A percentile compares a stretch with the other conserved stretches of the same genome.
These are phyloP conservation scores for Carnegiea gigantea DNA, from an alignment of 179 eudicot species.

Conservation along the genomic window DNA sequence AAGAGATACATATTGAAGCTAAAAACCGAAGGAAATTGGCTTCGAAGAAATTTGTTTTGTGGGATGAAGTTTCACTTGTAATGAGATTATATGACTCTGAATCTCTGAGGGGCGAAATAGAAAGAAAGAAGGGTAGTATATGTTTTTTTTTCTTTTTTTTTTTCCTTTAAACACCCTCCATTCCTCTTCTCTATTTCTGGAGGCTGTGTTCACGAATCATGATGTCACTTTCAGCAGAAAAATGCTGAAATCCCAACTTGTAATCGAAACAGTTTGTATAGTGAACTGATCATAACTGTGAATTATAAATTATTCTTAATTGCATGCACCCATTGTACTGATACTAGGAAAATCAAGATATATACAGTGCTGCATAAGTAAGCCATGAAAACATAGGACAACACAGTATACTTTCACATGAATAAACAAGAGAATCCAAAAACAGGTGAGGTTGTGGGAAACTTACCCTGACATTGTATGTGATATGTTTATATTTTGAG, in stretches of 20 bases:
- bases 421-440: no score
- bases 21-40: not conserved
- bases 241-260: conserved; percentile 9
- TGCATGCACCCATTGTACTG: no score
- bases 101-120: conserved; percentile 5
- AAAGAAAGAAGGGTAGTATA: not conserved
- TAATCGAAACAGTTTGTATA: no score
- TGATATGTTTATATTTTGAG: no score
- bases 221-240: not conserved
- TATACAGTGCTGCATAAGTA: no score
- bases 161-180: not conserved
- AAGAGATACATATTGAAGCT: no score
- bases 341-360: no score
- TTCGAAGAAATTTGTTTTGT: not conserved
- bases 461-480: no score
- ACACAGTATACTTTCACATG: no score
- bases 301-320: not conserved
- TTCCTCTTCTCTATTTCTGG: not conserved
- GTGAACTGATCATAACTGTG: conserved; percentile 4
- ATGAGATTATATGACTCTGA: not conserved
- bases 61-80: conserved; percentile 3
- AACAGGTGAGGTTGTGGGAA: no score
- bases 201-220: not conserved
- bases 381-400: no score
- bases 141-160: not conserved